Conservation (phyloP, 208 protist genomes). For the Zelonia costaricensis region DNA sequence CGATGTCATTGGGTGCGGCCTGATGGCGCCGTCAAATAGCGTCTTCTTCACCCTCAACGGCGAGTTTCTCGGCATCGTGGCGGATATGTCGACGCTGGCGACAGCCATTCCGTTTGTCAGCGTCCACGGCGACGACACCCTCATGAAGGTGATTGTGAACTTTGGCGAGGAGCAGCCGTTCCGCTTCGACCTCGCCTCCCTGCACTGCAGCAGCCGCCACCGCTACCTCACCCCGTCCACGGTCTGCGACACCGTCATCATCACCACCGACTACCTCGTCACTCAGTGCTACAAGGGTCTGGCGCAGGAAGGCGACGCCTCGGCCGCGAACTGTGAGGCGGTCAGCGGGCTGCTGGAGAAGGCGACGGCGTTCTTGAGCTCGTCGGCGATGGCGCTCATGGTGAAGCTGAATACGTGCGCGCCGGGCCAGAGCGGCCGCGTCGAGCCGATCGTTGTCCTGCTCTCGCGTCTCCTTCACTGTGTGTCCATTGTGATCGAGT, state of each 20-base stretch:
- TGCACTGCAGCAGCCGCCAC: constrained; percentile 72
- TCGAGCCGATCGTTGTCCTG: constrained; percentile 34
- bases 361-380: constrained; percentile 66
- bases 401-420: constrained; percentile 29
- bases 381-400: constrained; percentile 40
- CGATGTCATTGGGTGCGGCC: constrained; percentile 87
- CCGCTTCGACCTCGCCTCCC: constrained; percentile 72
- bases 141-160: constrained; percentile 88
- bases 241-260: constrained; percentile 66
- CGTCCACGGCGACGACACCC: constrained; percentile 42
- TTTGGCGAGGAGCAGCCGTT: constrained; percentile 85
- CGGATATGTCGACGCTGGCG: constrained; percentile 39
- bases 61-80: constrained; percentile 80
- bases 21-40: constrained; percentile 69
- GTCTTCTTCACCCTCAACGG: constrained; percentile 92
- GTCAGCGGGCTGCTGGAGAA: constrained; percentile 68
- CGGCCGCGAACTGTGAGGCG: constrained; percentile 51
- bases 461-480: constrained; percentile 76
- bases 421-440: constrained; percentile 13
- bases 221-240: constrained; percentile 48
- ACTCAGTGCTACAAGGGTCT: constrained; percentile 72
- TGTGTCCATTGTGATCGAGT: constrained; percentile 70
- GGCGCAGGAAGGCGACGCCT: constrained; percentile 10
- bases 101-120: constrained; percentile 71
- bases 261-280: constrained; percentile 77